phyloP scores from a whole-genome alignment of 2,329 filamentous ascomycete species.

The Microsporum ferrugineum region DNA sequence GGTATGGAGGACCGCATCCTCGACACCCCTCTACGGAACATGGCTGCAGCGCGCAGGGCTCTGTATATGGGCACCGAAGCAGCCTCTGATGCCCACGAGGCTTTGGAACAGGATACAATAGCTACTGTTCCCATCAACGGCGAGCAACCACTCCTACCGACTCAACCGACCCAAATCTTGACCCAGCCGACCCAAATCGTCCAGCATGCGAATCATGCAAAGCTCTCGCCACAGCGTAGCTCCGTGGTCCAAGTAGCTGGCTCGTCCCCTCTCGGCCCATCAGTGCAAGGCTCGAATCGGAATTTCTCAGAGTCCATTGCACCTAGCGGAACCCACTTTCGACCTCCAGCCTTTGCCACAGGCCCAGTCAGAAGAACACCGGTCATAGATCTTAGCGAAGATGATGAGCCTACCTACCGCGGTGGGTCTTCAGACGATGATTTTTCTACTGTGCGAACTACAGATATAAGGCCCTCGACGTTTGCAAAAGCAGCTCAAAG shows the following conservation, averaged over 20 bases:
- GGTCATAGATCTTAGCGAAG: constrained; percentile 42
- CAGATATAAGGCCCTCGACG: constrained; percentile 50
- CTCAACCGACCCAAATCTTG: constrained; percentile 37
- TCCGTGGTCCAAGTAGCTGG: constrained; percentile 65
- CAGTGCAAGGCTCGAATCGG: constrained; percentile 32
- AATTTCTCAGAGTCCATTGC: constrained; percentile 52
- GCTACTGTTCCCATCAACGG: constrained; percentile 36
- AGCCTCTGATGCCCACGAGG: background rate
- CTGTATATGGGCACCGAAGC: background rate
- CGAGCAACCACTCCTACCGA: constrained; percentile 24
- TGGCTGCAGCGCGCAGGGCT: background rate
- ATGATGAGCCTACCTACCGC: constrained; percentile 46
- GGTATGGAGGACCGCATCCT: constrained; percentile 30
- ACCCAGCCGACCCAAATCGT: constrained; percentile 54
- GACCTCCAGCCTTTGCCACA: constrained; percentile 35
- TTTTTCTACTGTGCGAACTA: constrained; percentile 36
- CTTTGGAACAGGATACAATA: constrained; percentile 38
- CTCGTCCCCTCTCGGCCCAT: constrained; percentile 65
- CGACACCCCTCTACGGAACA: background rate
- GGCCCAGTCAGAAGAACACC: constrained; percentile 31
- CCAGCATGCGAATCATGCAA: constrained; percentile 18
- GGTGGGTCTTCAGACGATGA: constrained; percentile 56
- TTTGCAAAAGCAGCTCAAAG: constrained; percentile 39
- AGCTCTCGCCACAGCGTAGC: constrained; percentile 23
- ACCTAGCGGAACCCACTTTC: constrained; percentile 62